Base-by-base conservation (phyloP, 306 rosid genomes). In the Vigna nakashimae region DNA sequence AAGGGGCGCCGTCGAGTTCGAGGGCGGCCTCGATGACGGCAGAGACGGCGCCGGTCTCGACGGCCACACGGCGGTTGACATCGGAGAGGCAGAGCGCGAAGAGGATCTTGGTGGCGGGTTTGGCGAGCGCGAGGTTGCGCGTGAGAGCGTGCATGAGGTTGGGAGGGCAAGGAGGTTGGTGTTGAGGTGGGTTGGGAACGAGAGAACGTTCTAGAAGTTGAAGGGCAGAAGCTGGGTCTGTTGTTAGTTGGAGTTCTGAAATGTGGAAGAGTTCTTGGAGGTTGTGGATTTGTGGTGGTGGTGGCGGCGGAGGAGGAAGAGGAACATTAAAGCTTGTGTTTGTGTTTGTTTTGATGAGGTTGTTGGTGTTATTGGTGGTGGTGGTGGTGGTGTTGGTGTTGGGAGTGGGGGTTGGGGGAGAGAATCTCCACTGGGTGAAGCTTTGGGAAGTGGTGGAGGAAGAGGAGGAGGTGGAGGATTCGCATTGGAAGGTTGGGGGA, bases 371-470 rank as follows among this genome's bases (percentile, higher is more conserved):
- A 1, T 58, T 42, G n/a, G 62, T 43, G 87, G 7, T 9, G 30
- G 28, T 42, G 13, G 62, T 43, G 87, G 7, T 2, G 15, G 48
- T 24, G 80, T 45, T 79, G 77, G 53, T 79, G 78, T 56, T 43
- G 1, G 62, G 75, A 70, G 56, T 53, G 0, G 89, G 69, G 20
- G 83, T 36, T 85, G 91, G 86, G 18, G 89, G 93, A 20, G 94
- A 85, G 89, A 94, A 92, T 15, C 83, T 84, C 97, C 98, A 94
- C 26, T 92, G 98, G 0, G 98, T 94, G 90, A 92, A 94, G 88
- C 98, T 94, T 67, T 93, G 98, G 13, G 98, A 93, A 22, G 97
- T 84, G 55, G 97, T 82, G 51, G 98, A 87, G 15, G 94, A 88
- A 11, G 91, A 85, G 3, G 91, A 87, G 3, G 91, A 89, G 56